Evolutionary conservation across 2,329 filamentous ascomycete species (phyloP).

Genomic region (Fusarium dimerum): DNA sequence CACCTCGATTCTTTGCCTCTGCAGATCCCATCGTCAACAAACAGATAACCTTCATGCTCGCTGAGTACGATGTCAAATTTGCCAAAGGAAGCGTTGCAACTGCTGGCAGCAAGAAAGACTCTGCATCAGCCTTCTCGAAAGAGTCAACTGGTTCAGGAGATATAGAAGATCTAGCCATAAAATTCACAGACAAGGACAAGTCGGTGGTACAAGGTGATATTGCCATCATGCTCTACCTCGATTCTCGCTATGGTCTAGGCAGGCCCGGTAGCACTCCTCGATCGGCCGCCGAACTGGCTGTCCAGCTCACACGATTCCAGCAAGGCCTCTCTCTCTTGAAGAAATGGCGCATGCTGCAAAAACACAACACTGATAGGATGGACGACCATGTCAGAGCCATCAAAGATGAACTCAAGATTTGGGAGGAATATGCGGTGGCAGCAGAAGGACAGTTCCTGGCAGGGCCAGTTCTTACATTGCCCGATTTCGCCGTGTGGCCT

Average conservation of each 20-base stretch:
- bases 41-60: conserved; percentile 52
- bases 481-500: conserved; percentile 61
- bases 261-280: conserved; percentile 26
- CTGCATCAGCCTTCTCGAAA: background rate
- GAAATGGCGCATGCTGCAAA: conserved; percentile 33
- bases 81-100: conserved; percentile 46
- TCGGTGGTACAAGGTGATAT: conserved; percentile 51
- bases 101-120: conserved; percentile 5
- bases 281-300: conserved; percentile 35
- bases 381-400: conserved; percentile 26
- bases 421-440: conserved; percentile 40
- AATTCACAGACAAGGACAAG: conserved; percentile 58
- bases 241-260: conserved; percentile 49
- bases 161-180: conserved; percentile 35
- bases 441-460: conserved; percentile 46
- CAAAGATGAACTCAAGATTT: conserved; percentile 38
- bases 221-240: conserved; percentile 61
- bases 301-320: conserved; percentile 44
- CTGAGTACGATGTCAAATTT: conserved; percentile 48
- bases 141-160: background rate
- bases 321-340: conserved; percentile 38
- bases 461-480: conserved; percentile 42
- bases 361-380: conserved; percentile 2
- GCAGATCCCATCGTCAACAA: conserved; percentile 49
- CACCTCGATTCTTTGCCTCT: conserved; percentile 53